Base-by-base conservation (phyloP, 805 yeast species). In the Yamadazyma insecticola region DNA sequence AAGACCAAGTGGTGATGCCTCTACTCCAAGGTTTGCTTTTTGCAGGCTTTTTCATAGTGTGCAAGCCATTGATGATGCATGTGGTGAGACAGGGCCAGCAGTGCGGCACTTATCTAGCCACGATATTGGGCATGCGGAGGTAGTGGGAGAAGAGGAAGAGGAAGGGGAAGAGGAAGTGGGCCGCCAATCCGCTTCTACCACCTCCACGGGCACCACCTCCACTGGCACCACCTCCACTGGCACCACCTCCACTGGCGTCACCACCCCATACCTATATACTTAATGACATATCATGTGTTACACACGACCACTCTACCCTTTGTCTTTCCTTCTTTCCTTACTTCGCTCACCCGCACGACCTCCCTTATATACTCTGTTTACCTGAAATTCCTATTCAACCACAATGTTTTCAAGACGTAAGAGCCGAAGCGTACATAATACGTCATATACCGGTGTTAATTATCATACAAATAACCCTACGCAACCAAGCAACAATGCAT, bases 1-100 rank as follows among this genome's bases (percentile, higher is more conserved):
- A 68, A 39, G 79, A 74, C 45, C 72, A 74, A 30, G 40, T 76
- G 4, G 7, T 75, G 14, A 63, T 74, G 69, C 80, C 81, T 3
- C 53, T 76, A 16, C 13, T 75, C 12, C 80, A 73, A 41, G 78
- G 79, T 13, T 55, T 72, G 25, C 22, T 67, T 12, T 73, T 68
- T 67, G 47, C 72, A 2, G 62, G 66, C 2, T 36, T 63, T 2
- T 44, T 72, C 13, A 49, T 74, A 1, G 35, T 56, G 7, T 36
- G 59, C 13, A 47, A 52, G 30, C 76, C 77, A 1, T 31, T 63
- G 28, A 36, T 67, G 35, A 28, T 39, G 3, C 34, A 36, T 13
- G 37, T 56, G 6, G 51, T 50, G 4, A 26, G 23, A 6, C 45
- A 48, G 21, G 65, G 65, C 16, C 64, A 53, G 30, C 27, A 37